These are phyloP conservation scores for Xylaria cubensis DNA, from an alignment of 495 filamentous ascomycete genomes.

Conservation along the genomic window DNA sequence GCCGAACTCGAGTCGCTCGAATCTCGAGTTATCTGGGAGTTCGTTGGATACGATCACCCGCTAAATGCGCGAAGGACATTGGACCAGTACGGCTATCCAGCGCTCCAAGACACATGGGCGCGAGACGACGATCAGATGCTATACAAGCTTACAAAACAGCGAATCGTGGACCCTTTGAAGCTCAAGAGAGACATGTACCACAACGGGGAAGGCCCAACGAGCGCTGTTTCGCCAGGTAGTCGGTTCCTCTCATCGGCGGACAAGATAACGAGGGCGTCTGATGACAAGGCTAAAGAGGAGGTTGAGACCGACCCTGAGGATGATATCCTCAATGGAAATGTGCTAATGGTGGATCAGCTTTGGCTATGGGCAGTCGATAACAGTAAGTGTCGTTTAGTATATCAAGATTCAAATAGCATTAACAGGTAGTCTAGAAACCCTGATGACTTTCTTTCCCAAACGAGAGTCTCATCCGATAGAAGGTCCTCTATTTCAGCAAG, in stretches of 20 bases:
- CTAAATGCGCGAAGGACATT: slow-evolving; percentile 69
- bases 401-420: neutral
- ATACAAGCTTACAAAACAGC: slow-evolving; percentile 68
- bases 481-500: slow-evolving; percentile 65
- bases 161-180: slow-evolving; percentile 27
- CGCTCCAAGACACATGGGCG: slow-evolving; percentile 64
- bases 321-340: slow-evolving; percentile 62
- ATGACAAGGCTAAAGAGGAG: slow-evolving; percentile 30
- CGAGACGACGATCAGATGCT: slow-evolving; percentile 75
- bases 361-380: slow-evolving; percentile 72
- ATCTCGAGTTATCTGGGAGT: slow-evolving; percentile 68
- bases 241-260: slow-evolving; percentile 27
- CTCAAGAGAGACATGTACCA: slow-evolving; percentile 36
- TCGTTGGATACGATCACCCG: slow-evolving; percentile 67
- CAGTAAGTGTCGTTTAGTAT: slow-evolving; percentile 44
- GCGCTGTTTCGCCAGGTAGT: slow-evolving; percentile 26
- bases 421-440: slow-evolving; percentile 41
- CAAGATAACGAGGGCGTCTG: slow-evolving; percentile 26
- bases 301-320: slow-evolving; percentile 42
- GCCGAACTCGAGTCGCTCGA: slow-evolving; percentile 61
- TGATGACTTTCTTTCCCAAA: slow-evolving; percentile 66
- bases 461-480: slow-evolving; percentile 55
- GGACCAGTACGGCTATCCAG: slow-evolving; percentile 72
- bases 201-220: slow-evolving; percentile 28
- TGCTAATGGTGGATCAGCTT: slow-evolving; percentile 74